Evolutionary conservation across 2,329 filamentous ascomycete genomes (phyloP).

Genomic region (Fusarium metavorans): DNA sequence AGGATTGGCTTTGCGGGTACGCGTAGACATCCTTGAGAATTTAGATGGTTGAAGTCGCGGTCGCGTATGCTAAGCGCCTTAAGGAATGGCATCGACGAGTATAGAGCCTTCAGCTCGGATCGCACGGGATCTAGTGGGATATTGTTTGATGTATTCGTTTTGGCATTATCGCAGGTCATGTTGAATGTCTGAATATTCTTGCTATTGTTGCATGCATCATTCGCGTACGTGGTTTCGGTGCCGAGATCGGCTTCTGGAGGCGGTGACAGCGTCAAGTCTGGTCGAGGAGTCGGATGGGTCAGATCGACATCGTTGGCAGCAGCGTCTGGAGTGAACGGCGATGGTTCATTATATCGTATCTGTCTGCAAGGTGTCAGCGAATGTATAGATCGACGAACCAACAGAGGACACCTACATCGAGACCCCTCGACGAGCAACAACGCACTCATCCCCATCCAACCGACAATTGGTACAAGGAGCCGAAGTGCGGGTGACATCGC

Average conservation of each 20-base stretch:
- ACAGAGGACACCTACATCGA: slow-evolving; percentile 12
- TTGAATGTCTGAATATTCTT: neutral
- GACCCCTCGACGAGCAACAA: slow-evolving; percentile 25
- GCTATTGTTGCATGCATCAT: neutral
- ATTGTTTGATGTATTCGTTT: neutral
- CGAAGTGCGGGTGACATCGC: slow-evolving; percentile 36
- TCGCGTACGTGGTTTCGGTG: neutral
- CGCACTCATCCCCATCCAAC: slow-evolving; percentile 31
- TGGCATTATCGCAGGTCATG: neutral
- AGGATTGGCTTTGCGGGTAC: slow-evolving; percentile 34
- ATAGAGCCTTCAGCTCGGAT: slow-evolving; percentile 34
- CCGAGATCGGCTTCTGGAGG: neutral
- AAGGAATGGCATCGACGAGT: slow-evolving; percentile 35
- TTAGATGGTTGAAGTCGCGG: slow-evolving; percentile 24
- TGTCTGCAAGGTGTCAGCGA: slow-evolving; percentile 6
- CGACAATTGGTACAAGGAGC: slow-evolving; percentile 39
- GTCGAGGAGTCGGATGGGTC: slow-evolving; percentile 3
- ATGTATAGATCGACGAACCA: fast-evolving
- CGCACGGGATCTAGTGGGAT: slow-evolving; percentile 11
- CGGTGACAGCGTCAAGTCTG: slow-evolving; percentile 14
- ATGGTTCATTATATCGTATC: neutral
- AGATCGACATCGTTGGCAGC: slow-evolving; percentile 7
- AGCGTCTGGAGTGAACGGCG: neutral
- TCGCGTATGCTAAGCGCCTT: slow-evolving; percentile 30
- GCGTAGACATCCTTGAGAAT: slow-evolving; percentile 31